Conservation (phyloP, 1,284 basidiomycete species). For the Hypsizygus ulmarius region DNA sequence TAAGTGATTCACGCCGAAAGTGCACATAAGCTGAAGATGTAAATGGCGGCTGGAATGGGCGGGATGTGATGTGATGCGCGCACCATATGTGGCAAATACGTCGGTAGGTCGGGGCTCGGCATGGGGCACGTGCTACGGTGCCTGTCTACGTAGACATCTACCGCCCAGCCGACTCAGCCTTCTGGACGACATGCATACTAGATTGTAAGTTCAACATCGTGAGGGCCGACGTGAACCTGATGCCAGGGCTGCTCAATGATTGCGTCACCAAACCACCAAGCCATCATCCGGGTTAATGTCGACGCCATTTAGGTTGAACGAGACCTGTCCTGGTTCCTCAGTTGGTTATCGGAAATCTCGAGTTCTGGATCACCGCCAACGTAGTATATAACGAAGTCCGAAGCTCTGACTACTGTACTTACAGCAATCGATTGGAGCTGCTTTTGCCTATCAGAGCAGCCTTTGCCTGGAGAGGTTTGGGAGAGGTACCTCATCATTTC, state of each 20-base stretch:
- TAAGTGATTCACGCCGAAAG: too few relatives aligned
- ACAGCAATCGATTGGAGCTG: conserved; percentile 35
- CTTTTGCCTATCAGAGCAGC: conserved; percentile 33
- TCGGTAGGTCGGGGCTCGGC: too few relatives aligned
- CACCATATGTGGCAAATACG: too few relatives aligned
- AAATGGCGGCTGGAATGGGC: too few relatives aligned
- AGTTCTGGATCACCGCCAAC: conserved; percentile 40
- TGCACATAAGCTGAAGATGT: too few relatives aligned
- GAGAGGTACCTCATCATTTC: conserved; percentile 42
- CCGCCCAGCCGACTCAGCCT: too few relatives aligned
- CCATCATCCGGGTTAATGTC: conserved; percentile 39
- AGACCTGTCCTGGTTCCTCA: conserved; percentile 41
- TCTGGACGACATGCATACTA: too few relatives aligned
- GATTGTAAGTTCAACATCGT: too few relatives aligned
- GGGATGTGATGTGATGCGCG: too few relatives aligned
- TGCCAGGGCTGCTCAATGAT: conserved; percentile 32
- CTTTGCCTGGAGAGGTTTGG: conserved; percentile 50
- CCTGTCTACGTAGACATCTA: too few relatives aligned
- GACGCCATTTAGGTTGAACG: conserved; percentile 54
- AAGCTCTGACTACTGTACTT: conserved; percentile 59
- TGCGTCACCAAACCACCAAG: conserved; percentile 30
- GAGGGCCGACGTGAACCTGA: not conserved
- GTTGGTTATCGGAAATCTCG: conserved; percentile 47
- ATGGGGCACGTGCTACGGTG: too few relatives aligned
- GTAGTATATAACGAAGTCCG: conserved; percentile 38